Base-by-base conservation (phyloP, 2,329 filamentous ascomycete genomes). In the Cladosporium cucumerinum region DNA sequence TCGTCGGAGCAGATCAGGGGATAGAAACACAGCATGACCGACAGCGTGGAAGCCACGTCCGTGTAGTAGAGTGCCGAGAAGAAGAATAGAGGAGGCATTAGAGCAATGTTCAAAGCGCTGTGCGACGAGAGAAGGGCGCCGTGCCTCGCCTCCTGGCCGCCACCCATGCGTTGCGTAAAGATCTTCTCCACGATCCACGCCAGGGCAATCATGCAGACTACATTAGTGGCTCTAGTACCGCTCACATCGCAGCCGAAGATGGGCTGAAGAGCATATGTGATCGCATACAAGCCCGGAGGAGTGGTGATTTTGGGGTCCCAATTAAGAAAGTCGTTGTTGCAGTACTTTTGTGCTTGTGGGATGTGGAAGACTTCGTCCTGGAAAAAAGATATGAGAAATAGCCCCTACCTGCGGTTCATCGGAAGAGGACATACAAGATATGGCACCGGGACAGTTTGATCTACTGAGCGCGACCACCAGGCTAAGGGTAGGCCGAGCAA, bases 261-360 rank as follows among this genome's bases (percentile, higher is more conserved):
- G 39, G 78, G 75, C n/a, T 78, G 78, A 7, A 80, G 69, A 23
- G 80, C 57, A 68, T 82, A 82, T 21, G 76, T 77, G 10, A 79
- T 72, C 2, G 73, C 70, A 58, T 79, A 82, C 72, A 99, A 80
- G 36, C 93, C 95, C 0, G 95, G 94, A 0, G 95, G 95, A 1
- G 95, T 99, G 0, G 95, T 99, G 74, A 99, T 95, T 76, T 98
- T 99, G 66, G 94, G 89, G 77, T 99, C 93, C 95, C 95, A 99
- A 64, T 91, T 83, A 14, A 77, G 75, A 80, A 89, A 96, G 62
- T 85, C 84, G 12, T 89, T 88, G 48, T 85, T 76, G 76, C 93
- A 97, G 77, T 97, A 99, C 32, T 86, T 87, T 72, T 96, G 92
- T 0, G 93, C 93, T 78, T 99, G 95, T 0, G 92, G 91, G 25